Evolutionary conservation across 495 filamentous ascomycete species (phyloP).

Genomic region (Trichocladium uniseriatum): DNA sequence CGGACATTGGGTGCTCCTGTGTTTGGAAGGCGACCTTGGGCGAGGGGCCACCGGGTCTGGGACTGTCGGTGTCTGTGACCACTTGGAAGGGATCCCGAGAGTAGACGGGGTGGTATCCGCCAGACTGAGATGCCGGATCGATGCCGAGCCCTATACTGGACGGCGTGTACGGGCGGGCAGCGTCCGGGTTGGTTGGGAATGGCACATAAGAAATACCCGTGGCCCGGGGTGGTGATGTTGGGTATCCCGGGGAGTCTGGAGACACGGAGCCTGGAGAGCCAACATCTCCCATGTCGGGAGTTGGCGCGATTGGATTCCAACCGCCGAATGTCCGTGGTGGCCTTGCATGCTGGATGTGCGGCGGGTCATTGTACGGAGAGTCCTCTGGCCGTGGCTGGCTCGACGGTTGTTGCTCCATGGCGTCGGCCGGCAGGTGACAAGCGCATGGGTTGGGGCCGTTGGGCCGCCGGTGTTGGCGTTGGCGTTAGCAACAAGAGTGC

Average conservation of each 20-base stretch:
- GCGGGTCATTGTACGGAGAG: neutral
- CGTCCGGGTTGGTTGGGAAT: neutral
- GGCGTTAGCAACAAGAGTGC: too few species aligned
- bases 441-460: neutral
- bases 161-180: neutral
- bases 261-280: too few species aligned
- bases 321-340: too few species aligned
- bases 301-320: slow-evolving; percentile 1
- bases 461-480: too few species aligned
- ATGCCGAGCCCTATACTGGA: slow-evolving; percentile 7
- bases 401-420: slow-evolving; percentile 1
- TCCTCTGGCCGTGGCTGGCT: neutral
- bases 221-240: neutral
- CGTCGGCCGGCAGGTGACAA: neutral
- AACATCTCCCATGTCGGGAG: neutral
- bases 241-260: too few species aligned
- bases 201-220: neutral
- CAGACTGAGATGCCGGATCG: neutral
- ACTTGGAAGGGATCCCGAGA: slow-evolving; percentile 5
- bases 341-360: neutral
- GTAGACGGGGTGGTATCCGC: neutral
- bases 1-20: neutral
- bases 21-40: neutral
- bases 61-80: neutral
- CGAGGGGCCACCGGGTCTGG: neutral